A percentile compares a stretch with the other conserved stretches of the same genome.
Evolutionary conservation across 75 land plant genomes (phyloP).

Genomic region (Pseudotsuga menziesii): DNA sequence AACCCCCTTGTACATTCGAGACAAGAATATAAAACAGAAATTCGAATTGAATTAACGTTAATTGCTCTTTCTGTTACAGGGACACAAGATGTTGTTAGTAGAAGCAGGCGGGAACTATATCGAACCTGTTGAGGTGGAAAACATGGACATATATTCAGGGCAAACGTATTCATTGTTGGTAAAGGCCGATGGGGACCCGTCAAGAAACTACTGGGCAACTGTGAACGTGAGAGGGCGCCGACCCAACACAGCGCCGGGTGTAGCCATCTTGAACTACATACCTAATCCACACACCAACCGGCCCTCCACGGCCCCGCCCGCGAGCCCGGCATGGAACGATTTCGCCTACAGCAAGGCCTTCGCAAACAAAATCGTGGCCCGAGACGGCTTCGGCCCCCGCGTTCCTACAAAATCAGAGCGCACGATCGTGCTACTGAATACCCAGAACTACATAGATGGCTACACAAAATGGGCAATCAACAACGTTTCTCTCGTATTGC

Average conservation of each 20-base stretch:
- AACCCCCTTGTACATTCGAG: neutral
- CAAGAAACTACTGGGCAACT: constrained; percentile 68
- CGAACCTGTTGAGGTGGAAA: constrained; percentile 49
- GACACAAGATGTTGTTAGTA: constrained; percentile 75
- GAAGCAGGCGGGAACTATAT: constrained; percentile 77
- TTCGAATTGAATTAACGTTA: constrained; percentile 1
- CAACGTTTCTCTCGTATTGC: constrained; percentile 45
- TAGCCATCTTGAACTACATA: constrained; percentile 66
- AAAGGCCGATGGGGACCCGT: constrained; percentile 60
- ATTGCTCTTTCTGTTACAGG: constrained; percentile 25
- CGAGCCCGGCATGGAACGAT: constrained; percentile 68
- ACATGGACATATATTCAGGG: constrained; percentile 69
- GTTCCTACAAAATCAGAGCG: neutral
- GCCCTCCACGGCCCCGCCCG: constrained; percentile 47
- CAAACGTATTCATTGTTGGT: constrained; percentile 72
- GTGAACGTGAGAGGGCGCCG: constrained; percentile 51
- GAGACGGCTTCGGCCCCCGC: constrained; percentile 9
- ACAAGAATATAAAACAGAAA: neutral
- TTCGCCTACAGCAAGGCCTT: constrained; percentile 48
- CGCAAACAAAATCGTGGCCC: constrained; percentile 30
- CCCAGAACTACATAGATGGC: constrained; percentile 20
- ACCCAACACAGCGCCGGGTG: constrained; percentile 49
- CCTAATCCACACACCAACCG: constrained; percentile 33
- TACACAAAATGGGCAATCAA: constrained; percentile 12
- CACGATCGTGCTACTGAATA: constrained; percentile 6